Percentiles rank a stretch among this genome's conserved stretches.
These are phyloP conservation scores for Venturia aucupariae DNA, from an alignment of 2,329 filamentous ascomycete species.

Conservation along the genomic window DNA sequence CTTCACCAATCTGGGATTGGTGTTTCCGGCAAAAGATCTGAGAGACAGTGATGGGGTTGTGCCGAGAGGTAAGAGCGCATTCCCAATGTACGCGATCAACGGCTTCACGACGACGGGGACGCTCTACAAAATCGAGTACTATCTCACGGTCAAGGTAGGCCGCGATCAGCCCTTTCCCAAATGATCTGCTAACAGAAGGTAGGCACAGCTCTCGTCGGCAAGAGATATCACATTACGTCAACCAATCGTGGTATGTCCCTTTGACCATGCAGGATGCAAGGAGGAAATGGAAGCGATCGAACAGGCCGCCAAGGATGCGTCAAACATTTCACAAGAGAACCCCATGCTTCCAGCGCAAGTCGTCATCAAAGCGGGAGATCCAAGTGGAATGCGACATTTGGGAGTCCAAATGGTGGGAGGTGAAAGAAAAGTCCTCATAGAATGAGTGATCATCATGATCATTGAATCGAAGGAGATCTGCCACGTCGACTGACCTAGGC, in stretches of 20 bases:
- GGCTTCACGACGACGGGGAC: slow-evolving; percentile 92
- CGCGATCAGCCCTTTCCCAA: slow-evolving; percentile 13
- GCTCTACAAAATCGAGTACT: slow-evolving; percentile 98
- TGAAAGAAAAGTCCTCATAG: slow-evolving; percentile 54
- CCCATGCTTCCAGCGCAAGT: slow-evolving; percentile 82
- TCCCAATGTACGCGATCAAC: slow-evolving; percentile 78
- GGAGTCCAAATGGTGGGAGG: slow-evolving; percentile 56
- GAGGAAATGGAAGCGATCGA: slow-evolving; percentile 99
- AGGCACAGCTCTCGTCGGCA: slow-evolving; percentile 83
- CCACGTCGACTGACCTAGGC: not conserved
- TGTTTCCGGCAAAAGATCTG: slow-evolving; percentile 83
- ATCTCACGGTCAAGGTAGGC: slow-evolving; percentile 78
- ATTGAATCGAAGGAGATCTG: not conserved
- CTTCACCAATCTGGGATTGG: slow-evolving; percentile 81
- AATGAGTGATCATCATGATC: slow-evolving; percentile 38
- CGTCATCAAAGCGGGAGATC: slow-evolving; percentile 73
- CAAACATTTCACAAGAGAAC: slow-evolving; percentile 77
- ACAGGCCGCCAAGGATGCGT: slow-evolving; percentile 87
- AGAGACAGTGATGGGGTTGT: slow-evolving; percentile 82
- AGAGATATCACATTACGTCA: slow-evolving; percentile 83
- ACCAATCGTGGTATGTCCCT: slow-evolving; percentile 89
- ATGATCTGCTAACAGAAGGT: slow-evolving; percentile 10
- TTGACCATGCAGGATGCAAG: slow-evolving; percentile 92
- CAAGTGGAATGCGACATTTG: slow-evolving; percentile 48
- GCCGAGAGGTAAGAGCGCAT: slow-evolving; percentile 73